phyloP scores from a whole-genome alignment of 2,329 filamentous ascomycete species.

The Phaeosphaeria sp. region DNA sequence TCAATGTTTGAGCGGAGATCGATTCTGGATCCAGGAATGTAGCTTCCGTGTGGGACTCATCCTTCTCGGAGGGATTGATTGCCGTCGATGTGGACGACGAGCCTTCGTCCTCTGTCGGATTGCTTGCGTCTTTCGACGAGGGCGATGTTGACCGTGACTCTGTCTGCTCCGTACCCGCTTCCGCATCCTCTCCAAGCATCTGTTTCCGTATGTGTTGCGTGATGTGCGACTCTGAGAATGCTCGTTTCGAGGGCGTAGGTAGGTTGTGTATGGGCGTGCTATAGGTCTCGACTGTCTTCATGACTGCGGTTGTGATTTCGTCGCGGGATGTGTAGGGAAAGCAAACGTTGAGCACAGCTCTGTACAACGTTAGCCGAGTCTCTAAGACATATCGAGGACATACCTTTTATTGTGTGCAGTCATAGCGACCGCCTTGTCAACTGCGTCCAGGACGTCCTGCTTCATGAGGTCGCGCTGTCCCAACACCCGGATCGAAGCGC shows the following conservation, averaged over 20 bases:
- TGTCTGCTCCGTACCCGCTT: conserved; percentile 33
- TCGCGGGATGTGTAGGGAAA: conserved; percentile 97
- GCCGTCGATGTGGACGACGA: conserved; percentile 49
- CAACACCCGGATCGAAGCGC: conserved; percentile 82
- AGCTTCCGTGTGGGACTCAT: conserved; percentile 24
- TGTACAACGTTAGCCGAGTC: conserved; percentile 29
- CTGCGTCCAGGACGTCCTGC: conserved; percentile 84
- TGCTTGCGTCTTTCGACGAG: conserved; percentile 43
- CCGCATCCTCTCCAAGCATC: conserved; percentile 50
- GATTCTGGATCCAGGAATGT: conserved; percentile 76
- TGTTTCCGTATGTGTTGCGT: conserved; percentile 76
- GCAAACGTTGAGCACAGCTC: conserved; percentile 85
- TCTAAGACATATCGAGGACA: conserved; percentile 16
- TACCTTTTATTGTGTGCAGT: conserved; percentile 87
- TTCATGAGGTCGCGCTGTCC: conserved; percentile 85
- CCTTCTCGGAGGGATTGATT: conserved; percentile 45
- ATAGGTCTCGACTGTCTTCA: conserved; percentile 86
- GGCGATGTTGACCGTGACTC: conserved; percentile 43
- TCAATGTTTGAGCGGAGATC: conserved; percentile 83
- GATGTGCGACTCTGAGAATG: conserved; percentile 89
- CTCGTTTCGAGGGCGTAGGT: conserved; percentile 63
- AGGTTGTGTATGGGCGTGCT: conserved; percentile 69
- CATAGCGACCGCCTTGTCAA: conserved; percentile 84
- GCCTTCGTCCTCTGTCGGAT: conserved; percentile 31
- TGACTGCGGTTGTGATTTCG: conserved; percentile 91